Conservation (phyloP, 1,284 basidiomycete species). For the Ceratobasidium sp. region DNA sequence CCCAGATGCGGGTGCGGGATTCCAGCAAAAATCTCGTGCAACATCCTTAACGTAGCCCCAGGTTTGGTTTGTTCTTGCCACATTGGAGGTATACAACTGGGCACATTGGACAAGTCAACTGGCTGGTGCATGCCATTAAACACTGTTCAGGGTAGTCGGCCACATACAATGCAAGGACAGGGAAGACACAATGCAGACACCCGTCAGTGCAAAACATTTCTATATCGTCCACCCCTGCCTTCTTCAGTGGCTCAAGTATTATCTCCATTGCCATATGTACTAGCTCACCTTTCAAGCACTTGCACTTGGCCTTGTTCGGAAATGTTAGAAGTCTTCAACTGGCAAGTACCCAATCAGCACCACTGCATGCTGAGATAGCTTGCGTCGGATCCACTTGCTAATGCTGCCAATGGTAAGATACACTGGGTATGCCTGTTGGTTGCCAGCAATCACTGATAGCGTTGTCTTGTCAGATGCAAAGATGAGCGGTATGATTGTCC, state of each 20-base stretch:
- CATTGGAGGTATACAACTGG: neutral
- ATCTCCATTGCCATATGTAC: constrained; percentile 43
- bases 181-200: neutral
- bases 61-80: neutral
- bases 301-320: constrained; percentile 1
- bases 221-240: constrained; percentile 3
- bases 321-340: constrained; percentile 11
- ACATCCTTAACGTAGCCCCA: no score
- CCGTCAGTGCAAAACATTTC: constrained; percentile 43
- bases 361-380: neutral
- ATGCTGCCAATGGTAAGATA: constrained; percentile 42
- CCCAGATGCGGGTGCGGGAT: no score
- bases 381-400: constrained; percentile 15
- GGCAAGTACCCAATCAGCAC: constrained; percentile 41
- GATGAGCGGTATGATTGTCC: constrained; percentile 41
- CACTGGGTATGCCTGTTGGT: constrained; percentile 38
- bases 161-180: constrained; percentile 40
- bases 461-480: constrained; percentile 40
- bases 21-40: no score
- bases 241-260: constrained; percentile 36
- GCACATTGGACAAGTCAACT: constrained; percentile 11
- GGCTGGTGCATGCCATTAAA: constrained; percentile 25
- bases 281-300: constrained; percentile 16
- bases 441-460: constrained; percentile 39
- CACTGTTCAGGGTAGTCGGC: constrained; percentile 45